A percentile compares a stretch with the other conserved stretches of the same genome.
These are phyloP conservation scores for Alternaria sp. DNA, from an alignment of 2,329 filamentous ascomycete genomes.

Conservation along the genomic window DNA sequence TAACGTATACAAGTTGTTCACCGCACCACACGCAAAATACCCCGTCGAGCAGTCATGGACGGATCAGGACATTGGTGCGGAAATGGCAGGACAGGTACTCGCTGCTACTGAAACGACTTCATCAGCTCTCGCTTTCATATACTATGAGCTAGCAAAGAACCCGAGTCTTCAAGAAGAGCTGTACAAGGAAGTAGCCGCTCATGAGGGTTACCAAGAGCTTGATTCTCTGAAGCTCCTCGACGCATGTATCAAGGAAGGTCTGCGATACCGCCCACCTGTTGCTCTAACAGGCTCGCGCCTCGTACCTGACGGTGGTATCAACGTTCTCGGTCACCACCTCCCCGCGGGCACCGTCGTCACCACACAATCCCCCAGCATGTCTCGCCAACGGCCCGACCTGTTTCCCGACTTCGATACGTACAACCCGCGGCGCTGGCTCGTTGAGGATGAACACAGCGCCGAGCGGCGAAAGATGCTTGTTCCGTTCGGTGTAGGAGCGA, in stretches of 20 bases:
- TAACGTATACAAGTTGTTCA: conserved; percentile 28
- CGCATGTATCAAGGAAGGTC: conserved; percentile 33
- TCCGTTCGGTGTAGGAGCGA: conserved; percentile 31
- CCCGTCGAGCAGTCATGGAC: conserved; percentile 29
- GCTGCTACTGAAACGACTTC: conserved; percentile 34
- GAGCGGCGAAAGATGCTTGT: conserved; percentile 27
- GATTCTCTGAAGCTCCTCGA: conserved; percentile 29
- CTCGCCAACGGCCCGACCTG: conserved; percentile 32
- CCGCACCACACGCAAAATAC: conserved; percentile 27
- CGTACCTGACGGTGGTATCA: conserved; percentile 26
- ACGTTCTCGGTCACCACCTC: conserved; percentile 27
- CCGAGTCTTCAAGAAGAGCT: conserved; percentile 26
- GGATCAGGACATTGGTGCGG: conserved; percentile 26
- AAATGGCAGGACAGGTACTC: conserved; percentile 35
- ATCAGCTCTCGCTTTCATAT: conserved; percentile 32
- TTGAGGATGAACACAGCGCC: conserved; percentile 21
- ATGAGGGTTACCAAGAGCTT: conserved; percentile 32
- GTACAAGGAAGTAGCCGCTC: conserved; percentile 21
- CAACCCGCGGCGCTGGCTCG: conserved; percentile 30
- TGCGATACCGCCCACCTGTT: conserved; percentile 33
- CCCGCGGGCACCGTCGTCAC: conserved; percentile 29
- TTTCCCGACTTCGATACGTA: conserved; percentile 32
- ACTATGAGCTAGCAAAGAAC: conserved; percentile 32
- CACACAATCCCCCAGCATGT: conserved; percentile 31
- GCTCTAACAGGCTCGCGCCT: conserved; percentile 32